phyloP scores from a whole-genome alignment of 2,329 filamentous ascomycete species.

The Penicillium aurantiogriseum region DNA sequence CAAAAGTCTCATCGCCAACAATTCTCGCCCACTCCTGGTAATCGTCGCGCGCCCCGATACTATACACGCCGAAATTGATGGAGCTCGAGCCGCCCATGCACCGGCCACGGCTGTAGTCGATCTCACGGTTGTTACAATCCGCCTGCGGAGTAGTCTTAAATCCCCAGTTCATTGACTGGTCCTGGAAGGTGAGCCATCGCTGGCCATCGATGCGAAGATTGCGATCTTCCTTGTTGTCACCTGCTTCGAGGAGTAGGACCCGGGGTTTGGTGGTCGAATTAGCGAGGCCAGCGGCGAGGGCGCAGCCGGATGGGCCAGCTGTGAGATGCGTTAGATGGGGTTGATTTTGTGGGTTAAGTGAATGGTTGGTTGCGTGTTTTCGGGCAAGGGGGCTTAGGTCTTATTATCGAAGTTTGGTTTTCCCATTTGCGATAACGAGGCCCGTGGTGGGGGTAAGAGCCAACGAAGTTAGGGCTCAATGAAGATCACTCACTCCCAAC shows the following conservation, averaged over 20 bases:
- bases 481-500: slow-evolving; percentile 17
- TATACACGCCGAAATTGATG: slow-evolving; percentile 25
- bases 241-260: slow-evolving; percentile 61
- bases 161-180: slow-evolving; percentile 52
- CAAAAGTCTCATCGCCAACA: slow-evolving; percentile 16
- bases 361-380: too few species aligned
- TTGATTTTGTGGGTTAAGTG: too few species aligned
- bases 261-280: slow-evolving; percentile 47
- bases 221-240: slow-evolving; percentile 49
- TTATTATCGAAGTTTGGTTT: too few species aligned
- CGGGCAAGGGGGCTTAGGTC: too few species aligned
- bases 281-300: slow-evolving; percentile 54
- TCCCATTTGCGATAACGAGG: too few species aligned
- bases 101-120: slow-evolving; percentile 20
- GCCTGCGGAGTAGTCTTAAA: slow-evolving; percentile 51
- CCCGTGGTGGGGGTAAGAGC: background rate
- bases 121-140: slow-evolving; percentile 30
- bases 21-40: slow-evolving; percentile 24
- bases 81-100: slow-evolving; percentile 21
- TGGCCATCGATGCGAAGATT: slow-evolving; percentile 52
- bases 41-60: slow-evolving; percentile 21
- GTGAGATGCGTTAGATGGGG: background rate
- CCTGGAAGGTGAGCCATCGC: slow-evolving; percentile 52
- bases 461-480: background rate
- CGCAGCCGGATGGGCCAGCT: slow-evolving; percentile 55